These are phyloP conservation scores for Acanthamoeba culbertsoni DNA, from an alignment of 208 protist species.

Conservation along the genomic window DNA sequence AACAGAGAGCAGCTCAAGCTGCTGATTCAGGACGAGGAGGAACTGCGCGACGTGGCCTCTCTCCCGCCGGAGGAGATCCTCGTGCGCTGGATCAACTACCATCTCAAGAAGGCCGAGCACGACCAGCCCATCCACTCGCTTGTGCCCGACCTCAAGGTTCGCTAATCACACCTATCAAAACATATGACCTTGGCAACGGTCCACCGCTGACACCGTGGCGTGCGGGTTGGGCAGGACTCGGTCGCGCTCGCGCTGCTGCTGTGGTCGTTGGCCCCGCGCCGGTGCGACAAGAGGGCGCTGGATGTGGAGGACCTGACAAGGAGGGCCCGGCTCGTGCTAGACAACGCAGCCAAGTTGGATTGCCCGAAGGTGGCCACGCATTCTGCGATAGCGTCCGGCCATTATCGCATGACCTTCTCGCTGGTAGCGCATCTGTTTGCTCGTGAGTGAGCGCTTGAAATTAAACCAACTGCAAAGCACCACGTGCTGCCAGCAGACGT, in stretches of 20 bases:
- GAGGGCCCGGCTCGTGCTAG: constrained; percentile 2
- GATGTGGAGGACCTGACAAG: neutral
- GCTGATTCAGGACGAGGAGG: neutral
- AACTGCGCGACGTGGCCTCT: constrained; percentile 28
- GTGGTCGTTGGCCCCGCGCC: constrained; percentile 3
- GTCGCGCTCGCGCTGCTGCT: neutral
- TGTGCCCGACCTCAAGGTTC: constrained; percentile 7
- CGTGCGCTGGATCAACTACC: constrained; percentile 31
- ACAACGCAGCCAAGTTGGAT: constrained; percentile 1
- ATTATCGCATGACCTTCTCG: constrained; percentile 36
- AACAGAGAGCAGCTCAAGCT: constrained; percentile 12
- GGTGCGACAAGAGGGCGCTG: neutral
- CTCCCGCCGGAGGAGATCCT: constrained; percentile 40
- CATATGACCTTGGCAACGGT: no score
- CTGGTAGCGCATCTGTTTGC: neutral
- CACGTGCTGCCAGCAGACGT: neutral
- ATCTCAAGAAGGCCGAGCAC: constrained; percentile 34
- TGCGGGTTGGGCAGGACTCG: neutral
- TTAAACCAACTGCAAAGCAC: no score
- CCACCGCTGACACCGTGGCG: no score
- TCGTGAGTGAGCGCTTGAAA: constrained; percentile 24
- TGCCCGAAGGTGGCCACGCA: neutral
- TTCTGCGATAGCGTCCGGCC: neutral
- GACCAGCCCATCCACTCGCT: neutral
- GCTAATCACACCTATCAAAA: no score